Conservation (phyloP, 371 early-diverging fungal species). For the Thermomucor indicae-seudaticae region DNA sequence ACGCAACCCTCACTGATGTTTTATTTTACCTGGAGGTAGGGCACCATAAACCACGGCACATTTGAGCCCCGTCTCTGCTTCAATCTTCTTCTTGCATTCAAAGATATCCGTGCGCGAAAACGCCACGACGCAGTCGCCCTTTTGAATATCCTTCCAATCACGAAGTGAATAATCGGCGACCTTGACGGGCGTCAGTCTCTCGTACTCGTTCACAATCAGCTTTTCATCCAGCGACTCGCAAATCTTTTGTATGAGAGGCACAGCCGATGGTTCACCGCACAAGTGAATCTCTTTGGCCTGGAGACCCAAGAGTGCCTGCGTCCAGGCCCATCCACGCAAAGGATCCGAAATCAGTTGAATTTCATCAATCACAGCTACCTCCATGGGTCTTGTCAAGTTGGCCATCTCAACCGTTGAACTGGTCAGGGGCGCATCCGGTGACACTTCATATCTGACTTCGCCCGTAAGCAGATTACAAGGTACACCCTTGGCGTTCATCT, state of each 20-base stretch:
- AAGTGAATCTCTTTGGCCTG: slow-evolving; percentile 87
- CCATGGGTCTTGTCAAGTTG: slow-evolving; percentile 47
- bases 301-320: slow-evolving; percentile 79
- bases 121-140: slow-evolving; percentile 88
- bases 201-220: slow-evolving; percentile 75
- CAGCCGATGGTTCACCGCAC: slow-evolving; percentile 90
- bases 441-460: slow-evolving; percentile 75
- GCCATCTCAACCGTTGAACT: slow-evolving; percentile 94
- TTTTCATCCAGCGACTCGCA: slow-evolving; percentile 72
- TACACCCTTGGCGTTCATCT: slow-evolving; percentile 71
- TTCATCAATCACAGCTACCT: slow-evolving; percentile 95
- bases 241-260: slow-evolving; percentile 76
- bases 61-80: slow-evolving; percentile 64
- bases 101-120: slow-evolving; percentile 86
- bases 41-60: slow-evolving; percentile 94
- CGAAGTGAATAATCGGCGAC: slow-evolving; percentile 51
- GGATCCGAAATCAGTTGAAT: slow-evolving; percentile 93
- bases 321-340: slow-evolving; percentile 96
- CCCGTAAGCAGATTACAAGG: slow-evolving; percentile 89
- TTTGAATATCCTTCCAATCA: slow-evolving; percentile 50
- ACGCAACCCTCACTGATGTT: neutral
- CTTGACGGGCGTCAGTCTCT: slow-evolving; percentile 71
- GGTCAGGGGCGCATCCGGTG: slow-evolving; percentile 38
- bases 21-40: slow-evolving; percentile 73
- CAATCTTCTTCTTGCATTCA: slow-evolving; percentile 69